A percentile compares a stretch with the other conserved stretches of the same genome.
Conservation (phyloP, 2,329 filamentous ascomycete species). For the Ophiognomonia clavigignenti-juglandacearum region DNA sequence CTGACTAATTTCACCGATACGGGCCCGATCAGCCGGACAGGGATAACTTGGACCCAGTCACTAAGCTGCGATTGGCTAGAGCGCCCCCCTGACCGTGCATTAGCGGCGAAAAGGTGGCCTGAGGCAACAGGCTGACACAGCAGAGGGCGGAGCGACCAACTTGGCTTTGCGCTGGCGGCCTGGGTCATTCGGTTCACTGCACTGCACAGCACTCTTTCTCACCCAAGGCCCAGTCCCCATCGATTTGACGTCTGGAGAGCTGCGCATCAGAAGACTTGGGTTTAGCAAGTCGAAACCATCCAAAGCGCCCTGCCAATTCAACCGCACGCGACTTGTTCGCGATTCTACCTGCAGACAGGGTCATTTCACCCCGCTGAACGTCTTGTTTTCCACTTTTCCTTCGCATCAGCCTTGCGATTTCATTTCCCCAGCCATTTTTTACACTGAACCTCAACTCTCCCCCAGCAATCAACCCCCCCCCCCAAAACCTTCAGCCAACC, state of each 20-base stretch:
- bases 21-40: not conserved
- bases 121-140: not conserved
- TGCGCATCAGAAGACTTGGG: constrained; percentile 52
- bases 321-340: constrained; percentile 51
- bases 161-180: no score
- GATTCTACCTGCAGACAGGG: constrained; percentile 35
- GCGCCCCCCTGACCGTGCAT: not conserved
- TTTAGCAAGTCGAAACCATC: constrained; percentile 52
- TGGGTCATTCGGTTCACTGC: no score
- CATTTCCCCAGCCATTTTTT: constrained; percentile 6
- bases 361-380: constrained; percentile 33
- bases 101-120: not conserved
- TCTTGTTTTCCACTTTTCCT: constrained; percentile 37
- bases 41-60: not conserved
- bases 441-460: not conserved
- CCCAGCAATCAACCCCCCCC: constrained; percentile 6
- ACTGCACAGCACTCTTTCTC: constrained; percentile 38
- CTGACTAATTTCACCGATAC: no score
- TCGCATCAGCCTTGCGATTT: constrained; percentile 1
- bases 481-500: constrained; percentile 6
- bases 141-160: no score
- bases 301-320: constrained; percentile 46
- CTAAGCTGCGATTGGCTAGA: constrained; percentile 4
- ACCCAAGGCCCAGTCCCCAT: constrained; percentile 29
- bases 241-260: constrained; percentile 34